Evolutionary conservation across 2,329 filamentous ascomycete species (phyloP), one percentile per base, ranked within the genome.

Genomic region (Neofusicoccum cordaticola): DNA sequence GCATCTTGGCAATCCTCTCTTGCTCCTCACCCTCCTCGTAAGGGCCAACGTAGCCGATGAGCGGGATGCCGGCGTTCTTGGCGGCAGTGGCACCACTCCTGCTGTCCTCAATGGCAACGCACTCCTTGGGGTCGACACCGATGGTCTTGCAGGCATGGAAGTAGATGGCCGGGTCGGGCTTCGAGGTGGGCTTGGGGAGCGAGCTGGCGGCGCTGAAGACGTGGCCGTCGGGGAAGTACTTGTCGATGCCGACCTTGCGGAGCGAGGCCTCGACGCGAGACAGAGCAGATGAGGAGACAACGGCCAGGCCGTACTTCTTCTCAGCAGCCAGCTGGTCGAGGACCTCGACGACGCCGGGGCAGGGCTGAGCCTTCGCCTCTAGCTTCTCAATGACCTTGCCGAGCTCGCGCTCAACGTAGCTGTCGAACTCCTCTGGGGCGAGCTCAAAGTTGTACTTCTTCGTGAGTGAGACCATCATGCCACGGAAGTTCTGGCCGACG

Each of bases 401-500:
- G 75, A 96, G 90, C 80, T 97, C 93, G 71, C 84, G 83, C 71
- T 81, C 83, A 67, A 96, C 91, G 76, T 92, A 96, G 45, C 75
- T 77, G 71, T 95, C 88, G 65, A 93, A 79, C 74, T 96, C 90
- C 2, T 86, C 87, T 19, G 83, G 77, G 31, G 79, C 71, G 79
- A 97, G 86, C 62, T 84, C 80, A 79, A 96, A 94, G 78, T 84
- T 83, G 83, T 91, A 88, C 78, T 90, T 89, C 77, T 87, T 81
- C 78, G 93, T 88, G 67, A 97, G 86, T 67, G 86, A 87, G 66
- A 82, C 79, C 80, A 96, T 88, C 91, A 96, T 96, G 79, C 92
- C 91, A 70, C 92, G 91, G 85, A 96, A 97, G 85, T 96, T 96
- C 78, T 95, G 90, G 72, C 93, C 93, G 71, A 97, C 92, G 73